phyloP scores from a whole-genome alignment of 768 basidiomycete genomes.

The Tephrocybe sp. region DNA sequence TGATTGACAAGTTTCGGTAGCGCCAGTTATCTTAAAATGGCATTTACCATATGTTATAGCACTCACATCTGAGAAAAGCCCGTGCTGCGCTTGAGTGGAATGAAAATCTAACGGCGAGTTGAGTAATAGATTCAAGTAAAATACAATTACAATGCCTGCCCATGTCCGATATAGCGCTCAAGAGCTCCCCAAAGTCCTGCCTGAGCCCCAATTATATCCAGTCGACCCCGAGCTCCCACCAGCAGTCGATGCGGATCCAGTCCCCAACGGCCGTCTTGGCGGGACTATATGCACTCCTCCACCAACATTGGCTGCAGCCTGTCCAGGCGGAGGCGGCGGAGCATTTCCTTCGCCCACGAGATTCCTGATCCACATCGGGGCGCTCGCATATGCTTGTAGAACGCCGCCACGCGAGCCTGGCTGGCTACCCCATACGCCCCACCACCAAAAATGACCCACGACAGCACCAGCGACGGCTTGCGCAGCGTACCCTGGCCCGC shows the following conservation, averaged over 20 bases:
- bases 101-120: too few species aligned
- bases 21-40: too few species aligned
- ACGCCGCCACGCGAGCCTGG: conserved; percentile 41
- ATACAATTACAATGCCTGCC: background rate
- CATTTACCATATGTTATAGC: too few species aligned
- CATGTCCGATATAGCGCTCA: background rate
- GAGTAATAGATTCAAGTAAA: too few species aligned
- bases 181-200: conserved; percentile 23
- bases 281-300: conserved; percentile 60
- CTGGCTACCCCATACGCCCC: conserved; percentile 57
- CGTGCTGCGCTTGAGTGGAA: too few species aligned
- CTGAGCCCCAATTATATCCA: conserved; percentile 18
- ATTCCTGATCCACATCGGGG: conserved; percentile 59
- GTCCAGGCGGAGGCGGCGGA: conserved; percentile 23
- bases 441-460: conserved; percentile 84
- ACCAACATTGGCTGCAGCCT: conserved; percentile 35
- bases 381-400: conserved; percentile 41
- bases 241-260: conserved; percentile 8
- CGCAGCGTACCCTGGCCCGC: conserved; percentile 56
- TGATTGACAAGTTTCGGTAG: too few species aligned
- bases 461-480: conserved; percentile 66
- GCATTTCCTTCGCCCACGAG: conserved; percentile 43
- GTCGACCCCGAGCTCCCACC: conserved; percentile 8
- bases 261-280: conserved; percentile 37
- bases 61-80: too few species aligned